Evolutionary conservation across 2,329 filamentous ascomycete genomes (phyloP), one percentile per base, ranked within the genome.

Genomic region (Hymenoscyphus scutula): DNA sequence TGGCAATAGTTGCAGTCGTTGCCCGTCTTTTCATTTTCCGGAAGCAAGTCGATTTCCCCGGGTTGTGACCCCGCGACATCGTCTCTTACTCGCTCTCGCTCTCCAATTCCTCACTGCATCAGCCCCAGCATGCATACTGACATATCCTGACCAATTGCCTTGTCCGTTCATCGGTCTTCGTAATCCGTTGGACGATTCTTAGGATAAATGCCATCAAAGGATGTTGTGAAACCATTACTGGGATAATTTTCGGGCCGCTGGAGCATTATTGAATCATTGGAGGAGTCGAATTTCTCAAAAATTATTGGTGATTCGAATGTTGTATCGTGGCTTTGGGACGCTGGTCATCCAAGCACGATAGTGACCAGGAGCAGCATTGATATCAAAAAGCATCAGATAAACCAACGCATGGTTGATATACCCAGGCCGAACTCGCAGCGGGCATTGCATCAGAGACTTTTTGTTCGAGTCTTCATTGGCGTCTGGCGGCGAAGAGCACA

Each of bases 391-490:
- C 56, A 45, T 41, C 53, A 29, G 13, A 60, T 51, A 19, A 38
- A 23, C 51, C 19, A 41, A 25, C 58, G 29, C 13, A 53, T 32
- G 17, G 38, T 53, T 34, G 19, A 53, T 38, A 25, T 32, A 57
- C 5, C 51, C 58, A 27, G 53, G 61, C 67, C 67, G 67, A 64
- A 29, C 37, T 68, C 67, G 67, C 67, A 64, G 55, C 48, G 23
- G 27, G 51, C 32, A 32, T 56, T 64, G 59, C 62, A 64, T 59
- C 62, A 60, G 56, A 57, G 32, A 48, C 32, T 56, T 60, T 53
- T 58, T 45, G 32, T 37, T 37, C 32, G 32, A 48, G 45, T 51
- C 45, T 45, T 37, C 61, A 65, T 68, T 64, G 60, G 64, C 38
- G 65, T 61, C 27, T 65, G 23, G 45, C 51, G 45, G 60, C 56